Conservation (phyloP, 2,329 filamentous ascomycete genomes). For the Bisporella sp. region DNA sequence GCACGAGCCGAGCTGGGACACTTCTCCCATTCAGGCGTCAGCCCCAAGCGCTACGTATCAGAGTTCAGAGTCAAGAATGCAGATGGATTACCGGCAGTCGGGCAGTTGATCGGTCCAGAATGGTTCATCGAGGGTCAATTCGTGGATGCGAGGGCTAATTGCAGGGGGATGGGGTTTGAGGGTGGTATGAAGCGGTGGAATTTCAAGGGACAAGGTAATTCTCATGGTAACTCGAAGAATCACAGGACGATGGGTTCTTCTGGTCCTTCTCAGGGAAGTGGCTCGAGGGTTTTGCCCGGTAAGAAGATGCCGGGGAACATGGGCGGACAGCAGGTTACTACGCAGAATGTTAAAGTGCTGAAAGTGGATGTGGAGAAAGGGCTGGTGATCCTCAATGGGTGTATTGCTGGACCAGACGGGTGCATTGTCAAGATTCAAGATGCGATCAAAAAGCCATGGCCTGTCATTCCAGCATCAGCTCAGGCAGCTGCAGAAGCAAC, state of each 20-base stretch:
- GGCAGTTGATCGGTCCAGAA: slow-evolving; percentile 69
- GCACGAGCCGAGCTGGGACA: slow-evolving; percentile 81
- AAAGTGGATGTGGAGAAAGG: slow-evolving; percentile 83
- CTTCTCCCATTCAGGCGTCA: slow-evolving; percentile 73
- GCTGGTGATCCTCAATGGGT: slow-evolving; percentile 79
- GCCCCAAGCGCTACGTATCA: slow-evolving; percentile 73
- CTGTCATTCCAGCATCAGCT: slow-evolving; percentile 44
- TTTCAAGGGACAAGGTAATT: slow-evolving; percentile 80
- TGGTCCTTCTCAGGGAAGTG: slow-evolving; percentile 84
- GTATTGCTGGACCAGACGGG: slow-evolving; percentile 82
- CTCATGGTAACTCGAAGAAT: slow-evolving; percentile 91
- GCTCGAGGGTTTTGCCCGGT: slow-evolving; percentile 85
- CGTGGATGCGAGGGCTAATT: slow-evolving; percentile 75
- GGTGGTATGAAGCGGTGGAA: slow-evolving; percentile 98
- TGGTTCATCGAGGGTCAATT: slow-evolving; percentile 90
- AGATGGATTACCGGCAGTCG: slow-evolving; percentile 68
- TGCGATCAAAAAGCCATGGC: slow-evolving; percentile 80
- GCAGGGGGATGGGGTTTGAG: slow-evolving; percentile 85
- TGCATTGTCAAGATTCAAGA: slow-evolving; percentile 81
- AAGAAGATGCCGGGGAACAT: slow-evolving; percentile 98
- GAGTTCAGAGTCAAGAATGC: slow-evolving; percentile 81
- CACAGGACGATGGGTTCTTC: slow-evolving; percentile 88
- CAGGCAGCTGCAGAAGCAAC: slow-evolving; percentile 42
- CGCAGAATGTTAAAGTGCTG: slow-evolving; percentile 86
- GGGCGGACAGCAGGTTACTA: slow-evolving; percentile 81